Evolutionary conservation across 345 rosid genomes (phyloP).

Genomic region (Eucalyptus tenuipes): DNA sequence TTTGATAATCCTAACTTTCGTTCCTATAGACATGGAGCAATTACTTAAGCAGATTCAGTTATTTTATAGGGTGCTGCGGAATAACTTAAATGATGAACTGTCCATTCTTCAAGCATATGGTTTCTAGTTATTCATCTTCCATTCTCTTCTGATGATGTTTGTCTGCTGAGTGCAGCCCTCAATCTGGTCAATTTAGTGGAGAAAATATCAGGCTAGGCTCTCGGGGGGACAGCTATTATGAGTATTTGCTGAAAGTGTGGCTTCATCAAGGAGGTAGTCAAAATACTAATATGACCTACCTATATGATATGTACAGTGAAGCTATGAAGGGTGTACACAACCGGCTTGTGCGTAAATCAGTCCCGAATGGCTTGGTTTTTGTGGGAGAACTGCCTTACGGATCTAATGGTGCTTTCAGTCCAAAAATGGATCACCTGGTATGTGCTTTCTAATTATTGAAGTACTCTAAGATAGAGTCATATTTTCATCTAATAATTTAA

Average conservation of each 20-base stretch:
- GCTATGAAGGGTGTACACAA: conserved; percentile 94
- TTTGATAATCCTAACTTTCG: conserved; percentile 2
- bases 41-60: not conserved
- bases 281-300: conserved; percentile 43
- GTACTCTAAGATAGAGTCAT: not conserved
- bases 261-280: conserved; percentile 57
- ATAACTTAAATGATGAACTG: not conserved
- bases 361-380: conserved; percentile 77
- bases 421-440: conserved; percentile 99
- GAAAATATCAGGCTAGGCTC: conserved; percentile 95
- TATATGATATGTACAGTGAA: conserved; percentile 79
- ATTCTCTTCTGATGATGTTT: not conserved
- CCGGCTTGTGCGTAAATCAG: conserved; percentile 70
- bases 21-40: not conserved
- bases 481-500: not conserved
- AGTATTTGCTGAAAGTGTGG: conserved; percentile 93
- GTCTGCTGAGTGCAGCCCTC: conserved; percentile 48
- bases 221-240: conserved; percentile 98
- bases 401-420: conserved; percentile 60
- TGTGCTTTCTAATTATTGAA: not conserved
- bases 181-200: conserved; percentile 75
- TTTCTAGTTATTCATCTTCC: not conserved
- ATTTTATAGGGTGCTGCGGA: not conserved
- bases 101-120: not conserved
- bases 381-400: conserved; percentile 96